Conservation (phyloP, 2,329 filamentous ascomycete genomes). For the Sphaceloma murrayae region DNA sequence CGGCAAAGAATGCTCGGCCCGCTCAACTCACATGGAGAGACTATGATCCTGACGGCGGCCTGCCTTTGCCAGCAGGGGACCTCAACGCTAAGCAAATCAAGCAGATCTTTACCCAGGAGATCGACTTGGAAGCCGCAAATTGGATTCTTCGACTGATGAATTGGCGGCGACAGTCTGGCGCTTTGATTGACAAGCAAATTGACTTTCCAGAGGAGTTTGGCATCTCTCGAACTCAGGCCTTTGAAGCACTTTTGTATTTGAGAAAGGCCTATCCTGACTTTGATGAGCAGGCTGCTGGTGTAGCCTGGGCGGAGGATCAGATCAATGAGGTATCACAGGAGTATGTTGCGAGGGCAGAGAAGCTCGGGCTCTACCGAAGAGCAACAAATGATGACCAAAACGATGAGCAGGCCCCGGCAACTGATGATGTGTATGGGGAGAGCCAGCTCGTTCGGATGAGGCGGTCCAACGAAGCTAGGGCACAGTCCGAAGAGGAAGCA, state of each 20-base stretch:
- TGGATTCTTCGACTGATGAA: slow-evolving; percentile 31
- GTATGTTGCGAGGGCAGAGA: slow-evolving; percentile 26
- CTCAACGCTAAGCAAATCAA: slow-evolving; percentile 24
- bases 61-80: slow-evolving; percentile 29
- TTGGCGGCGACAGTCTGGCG: slow-evolving; percentile 30
- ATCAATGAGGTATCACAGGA: slow-evolving; percentile 24
- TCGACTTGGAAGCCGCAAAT: slow-evolving; percentile 27
- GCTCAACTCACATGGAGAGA: slow-evolving; percentile 29
- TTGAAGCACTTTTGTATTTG: slow-evolving; percentile 28
- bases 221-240: slow-evolving; percentile 24
- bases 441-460: slow-evolving; percentile 25
- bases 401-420: slow-evolving; percentile 22
- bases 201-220: slow-evolving; percentile 24
- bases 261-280: slow-evolving; percentile 26
- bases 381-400: slow-evolving; percentile 20
- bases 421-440: slow-evolving; percentile 24
- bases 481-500: slow-evolving; percentile 19
- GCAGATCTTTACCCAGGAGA: slow-evolving; percentile 26
- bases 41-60: slow-evolving; percentile 30
- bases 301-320: slow-evolving; percentile 29
- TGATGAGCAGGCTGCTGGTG: slow-evolving; percentile 29
- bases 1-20: neutral
- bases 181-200: slow-evolving; percentile 30
- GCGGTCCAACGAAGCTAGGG: slow-evolving; percentile 24
- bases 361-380: slow-evolving; percentile 29